A percentile compares a stretch with the other conserved stretches of the same genome.
phyloP scores from a whole-genome alignment of 108 stramenopile species.

The Phaeodactylum tricornutum region DNA sequence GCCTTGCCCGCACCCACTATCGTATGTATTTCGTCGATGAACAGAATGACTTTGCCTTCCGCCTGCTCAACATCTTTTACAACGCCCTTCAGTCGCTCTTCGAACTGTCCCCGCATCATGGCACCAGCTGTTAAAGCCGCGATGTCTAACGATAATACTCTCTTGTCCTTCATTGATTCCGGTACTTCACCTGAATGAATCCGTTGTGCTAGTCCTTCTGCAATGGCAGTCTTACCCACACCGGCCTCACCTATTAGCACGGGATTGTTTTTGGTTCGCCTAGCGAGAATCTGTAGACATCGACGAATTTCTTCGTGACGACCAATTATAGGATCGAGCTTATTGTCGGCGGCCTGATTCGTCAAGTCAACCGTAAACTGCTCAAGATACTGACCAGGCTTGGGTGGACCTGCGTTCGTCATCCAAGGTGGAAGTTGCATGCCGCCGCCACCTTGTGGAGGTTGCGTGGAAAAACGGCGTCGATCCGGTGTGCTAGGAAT shows the following conservation, averaged over 20 bases:
- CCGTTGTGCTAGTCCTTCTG: slow-evolving; percentile 74
- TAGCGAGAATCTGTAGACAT: slow-evolving; percentile 84
- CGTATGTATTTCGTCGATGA: slow-evolving; percentile 95
- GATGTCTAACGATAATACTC: slow-evolving; percentile 82
- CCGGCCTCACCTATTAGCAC: slow-evolving; percentile 81
- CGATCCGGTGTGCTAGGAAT: background rate
- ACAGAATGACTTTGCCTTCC: slow-evolving; percentile 79
- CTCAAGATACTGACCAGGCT: slow-evolving; percentile 21
- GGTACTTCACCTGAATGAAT: slow-evolving; percentile 64
- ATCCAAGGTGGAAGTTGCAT: slow-evolving; percentile 1
- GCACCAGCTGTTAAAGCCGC: slow-evolving; percentile 83
- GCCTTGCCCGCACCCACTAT: slow-evolving; percentile 82
- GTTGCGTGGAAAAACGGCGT: background rate
- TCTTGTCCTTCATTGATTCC: slow-evolving; percentile 62
- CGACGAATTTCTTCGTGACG: slow-evolving; percentile 92
- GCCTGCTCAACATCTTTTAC: slow-evolving; percentile 78
- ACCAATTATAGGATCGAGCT: slow-evolving; percentile 95
- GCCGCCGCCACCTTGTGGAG: background rate
- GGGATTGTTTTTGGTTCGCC: slow-evolving; percentile 93
- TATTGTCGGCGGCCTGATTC: slow-evolving; percentile 35
- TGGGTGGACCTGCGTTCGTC: background rate
- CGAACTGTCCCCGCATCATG: slow-evolving; percentile 94
- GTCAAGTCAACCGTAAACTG: slow-evolving; percentile 89
- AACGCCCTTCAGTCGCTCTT: slow-evolving; percentile 89
- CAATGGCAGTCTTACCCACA: slow-evolving; percentile 54